These are phyloP conservation scores for Phytophthora macrochlamydospora DNA, from an alignment of 352 stramenopile species.

Conservation along the genomic window DNA sequence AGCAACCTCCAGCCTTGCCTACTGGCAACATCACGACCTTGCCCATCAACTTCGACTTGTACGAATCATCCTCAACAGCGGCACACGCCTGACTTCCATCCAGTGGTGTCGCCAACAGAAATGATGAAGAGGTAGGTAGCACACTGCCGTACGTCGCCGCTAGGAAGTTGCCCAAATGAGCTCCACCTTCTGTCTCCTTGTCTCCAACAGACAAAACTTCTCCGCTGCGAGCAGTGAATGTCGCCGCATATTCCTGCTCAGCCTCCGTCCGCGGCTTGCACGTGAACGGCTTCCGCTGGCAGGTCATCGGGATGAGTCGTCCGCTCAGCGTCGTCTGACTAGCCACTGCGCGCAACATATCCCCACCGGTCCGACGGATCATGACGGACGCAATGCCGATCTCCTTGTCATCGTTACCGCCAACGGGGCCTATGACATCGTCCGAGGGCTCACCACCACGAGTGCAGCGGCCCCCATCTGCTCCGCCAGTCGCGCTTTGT, in stretches of 20 bases:
- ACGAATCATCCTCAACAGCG: constrained; percentile 18
- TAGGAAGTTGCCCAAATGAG: constrained; percentile 54
- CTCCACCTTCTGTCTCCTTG: constrained; percentile 8
- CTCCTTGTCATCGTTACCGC: constrained; percentile 38
- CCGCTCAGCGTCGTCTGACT: constrained; percentile 40
- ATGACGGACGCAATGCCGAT: constrained; percentile 68
- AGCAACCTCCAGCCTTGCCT: constrained; percentile 27
- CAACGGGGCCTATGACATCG: constrained; percentile 44
- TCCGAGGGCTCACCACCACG: constrained; percentile 59
- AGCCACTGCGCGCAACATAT: constrained; percentile 46
- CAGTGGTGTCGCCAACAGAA: constrained; percentile 27
- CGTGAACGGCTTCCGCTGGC: constrained; percentile 48
- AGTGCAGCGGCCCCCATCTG: constrained; percentile 52
- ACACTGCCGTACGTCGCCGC: constrained; percentile 55
- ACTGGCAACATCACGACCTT: constrained; percentile 42
- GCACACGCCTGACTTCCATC: constrained; percentile 34
- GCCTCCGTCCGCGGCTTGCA: constrained; percentile 36
- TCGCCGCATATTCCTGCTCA: constrained; percentile 49
- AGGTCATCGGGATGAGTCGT: constrained; percentile 60
- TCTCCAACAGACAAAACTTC: constrained; percentile 25
- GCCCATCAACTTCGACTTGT: constrained; percentile 19
- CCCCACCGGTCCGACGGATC: constrained; percentile 56
- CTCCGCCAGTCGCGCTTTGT: constrained; percentile 57
- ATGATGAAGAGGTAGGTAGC: constrained; percentile 28
- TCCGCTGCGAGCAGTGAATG: constrained; percentile 37